phyloP scores from a whole-genome alignment of 257 asterid species.

The Perilla frutescens region DNA sequence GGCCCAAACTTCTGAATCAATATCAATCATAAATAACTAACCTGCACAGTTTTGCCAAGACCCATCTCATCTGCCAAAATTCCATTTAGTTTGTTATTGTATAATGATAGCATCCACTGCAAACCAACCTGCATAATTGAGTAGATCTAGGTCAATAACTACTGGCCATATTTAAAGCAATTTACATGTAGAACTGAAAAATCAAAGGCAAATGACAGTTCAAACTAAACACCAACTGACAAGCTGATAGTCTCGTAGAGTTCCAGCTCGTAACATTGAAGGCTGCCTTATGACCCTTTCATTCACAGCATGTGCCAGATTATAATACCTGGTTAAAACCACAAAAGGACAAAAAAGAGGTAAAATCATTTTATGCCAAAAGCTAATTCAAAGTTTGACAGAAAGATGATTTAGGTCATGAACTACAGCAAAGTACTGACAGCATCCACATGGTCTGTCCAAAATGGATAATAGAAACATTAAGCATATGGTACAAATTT shows the following conservation, averaged over 20 bases:
- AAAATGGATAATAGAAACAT: slow-evolving; percentile 29
- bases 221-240: slow-evolving; percentile 54
- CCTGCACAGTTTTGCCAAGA: slow-evolving; percentile 99
- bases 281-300: slow-evolving; percentile 97
- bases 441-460: slow-evolving; percentile 16
- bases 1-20: slow-evolving; percentile 17
- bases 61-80: slow-evolving; percentile 99
- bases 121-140: slow-evolving; percentile 84
- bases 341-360: slow-evolving; percentile 2
- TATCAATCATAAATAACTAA: slow-evolving; percentile 39
- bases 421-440: slow-evolving; percentile 24
- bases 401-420: slow-evolving; percentile 13
- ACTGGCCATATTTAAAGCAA: slow-evolving; percentile 27
- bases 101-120: slow-evolving; percentile 99
- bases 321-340: slow-evolving; percentile 70
- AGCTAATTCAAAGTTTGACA: slow-evolving; percentile 21
- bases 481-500: slow-evolving; percentile 10
- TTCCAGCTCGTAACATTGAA: slow-evolving; percentile 94
- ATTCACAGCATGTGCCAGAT: slow-evolving; percentile 98
- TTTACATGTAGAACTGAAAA: slow-evolving; percentile 28
- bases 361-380: slow-evolving; percentile 14
- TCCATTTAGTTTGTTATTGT: slow-evolving; percentile 95
- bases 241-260: slow-evolving; percentile 94
- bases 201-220: slow-evolving; percentile 29
- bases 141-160: slow-evolving; percentile 31